A percentile compares a stretch with the other conserved stretches of the same genome.
Conservation (phyloP, 768 basidiomycete genomes). For the Termitomyces sp. region DNA sequence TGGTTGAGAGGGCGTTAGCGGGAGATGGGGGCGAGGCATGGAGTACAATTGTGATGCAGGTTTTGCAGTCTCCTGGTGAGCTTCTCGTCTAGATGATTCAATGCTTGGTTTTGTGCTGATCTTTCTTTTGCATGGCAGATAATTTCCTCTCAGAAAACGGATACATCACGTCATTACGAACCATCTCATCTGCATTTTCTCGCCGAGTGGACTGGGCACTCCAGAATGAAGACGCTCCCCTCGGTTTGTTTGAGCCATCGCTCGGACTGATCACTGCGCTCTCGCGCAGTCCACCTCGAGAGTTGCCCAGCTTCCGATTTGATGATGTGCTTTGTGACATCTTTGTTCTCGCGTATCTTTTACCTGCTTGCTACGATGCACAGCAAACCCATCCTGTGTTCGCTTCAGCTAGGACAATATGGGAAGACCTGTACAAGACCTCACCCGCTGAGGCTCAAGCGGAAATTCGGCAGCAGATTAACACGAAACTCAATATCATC, state of each 20-base stretch:
- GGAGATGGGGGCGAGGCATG: slow-evolving; percentile 20
- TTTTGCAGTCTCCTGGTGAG: slow-evolving; percentile 38
- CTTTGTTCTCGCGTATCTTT: slow-evolving; percentile 44
- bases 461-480: slow-evolving; percentile 30
- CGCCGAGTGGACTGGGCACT: slow-evolving; percentile 29
- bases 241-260: slow-evolving; percentile 20
- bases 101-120: not conserved
- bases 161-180: slow-evolving; percentile 26
- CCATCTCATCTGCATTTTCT: slow-evolving; percentile 29
- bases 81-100: not conserved
- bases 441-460: slow-evolving; percentile 17
- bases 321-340: slow-evolving; percentile 34
- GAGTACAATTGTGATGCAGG: slow-evolving; percentile 26
- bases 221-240: slow-evolving; percentile 19
- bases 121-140: slow-evolving; percentile 16
- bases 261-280: slow-evolving; percentile 29
- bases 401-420: slow-evolving; percentile 26
- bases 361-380: slow-evolving; percentile 30
- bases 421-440: slow-evolving; percentile 26
- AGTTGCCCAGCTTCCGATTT: slow-evolving; percentile 9
- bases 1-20: slow-evolving; percentile 34
- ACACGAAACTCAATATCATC: slow-evolving; percentile 34
- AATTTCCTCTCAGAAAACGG: slow-evolving; percentile 31
- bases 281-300: slow-evolving; percentile 15
- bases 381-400: slow-evolving; percentile 15